Base-by-base conservation (phyloP, 352 stramenopile genomes). In the Thraustochytrium sp. region DNA sequence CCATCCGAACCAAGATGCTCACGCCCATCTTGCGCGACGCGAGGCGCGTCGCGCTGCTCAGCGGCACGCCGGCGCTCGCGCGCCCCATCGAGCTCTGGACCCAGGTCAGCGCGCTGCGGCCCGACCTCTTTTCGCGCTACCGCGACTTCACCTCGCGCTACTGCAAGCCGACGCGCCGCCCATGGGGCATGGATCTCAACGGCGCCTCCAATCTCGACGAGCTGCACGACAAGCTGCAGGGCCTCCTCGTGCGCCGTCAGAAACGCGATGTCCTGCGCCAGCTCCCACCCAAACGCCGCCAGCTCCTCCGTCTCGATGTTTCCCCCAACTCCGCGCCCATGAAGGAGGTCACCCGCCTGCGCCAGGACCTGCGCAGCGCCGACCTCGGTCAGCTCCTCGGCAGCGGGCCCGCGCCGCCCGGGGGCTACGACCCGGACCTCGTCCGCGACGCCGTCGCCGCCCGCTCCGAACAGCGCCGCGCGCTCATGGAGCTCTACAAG, bases 201-300 rank as follows among this genome's bases (percentile, higher is more conserved):
- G 90, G 90, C 13, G 49, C 88, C 9, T 88, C 73, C 9, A 90
- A 92, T 84, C 85, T 87, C 0, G 84, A 91, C 9, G 88, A 91
- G 85, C 40, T 85, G 48, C 59, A 65, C 31, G 46, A 68, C 16
- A 29, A 18, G 16, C 68, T 85, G 31, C 56, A 82, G 29, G 16
- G 31, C 0, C 82, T 95, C 3, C 95, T 96, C 91, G 91, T 96
- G 51, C 87, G 92, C 54, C 88, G 92, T n/a, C 84, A 92, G 77
- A 96, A 96, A 85, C 85, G 85, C 48, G 87, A 93, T 56, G 94
- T 96, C 65, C 82, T 96, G 0, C 93, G 91, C 76, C 87, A 92
- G 61, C 80, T 96, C 1, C 91, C 90, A 23, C 83, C 87, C 0
- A 94, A 94, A 77, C 88, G 90, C 76, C 85, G 90, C 3, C 87